phyloP scores from a whole-genome alignment of 1,139 yeast species.

The Diutina sp. region DNA sequence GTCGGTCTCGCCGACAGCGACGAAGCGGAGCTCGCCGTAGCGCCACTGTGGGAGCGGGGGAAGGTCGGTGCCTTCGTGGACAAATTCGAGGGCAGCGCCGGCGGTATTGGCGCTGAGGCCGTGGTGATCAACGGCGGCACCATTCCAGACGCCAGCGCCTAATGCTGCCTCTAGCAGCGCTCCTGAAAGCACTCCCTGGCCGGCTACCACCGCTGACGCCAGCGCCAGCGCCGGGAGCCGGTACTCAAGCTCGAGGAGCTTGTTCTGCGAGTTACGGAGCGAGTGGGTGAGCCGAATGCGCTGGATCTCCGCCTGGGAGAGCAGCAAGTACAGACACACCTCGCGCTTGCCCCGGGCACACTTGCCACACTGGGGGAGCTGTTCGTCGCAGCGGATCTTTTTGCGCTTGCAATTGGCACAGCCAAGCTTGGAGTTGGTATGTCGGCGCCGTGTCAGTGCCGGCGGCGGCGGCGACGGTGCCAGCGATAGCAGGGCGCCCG shows the following conservation, averaged over 20 bases:
- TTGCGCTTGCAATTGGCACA: slow-evolving; percentile 31
- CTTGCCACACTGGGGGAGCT: slow-evolving; percentile 26
- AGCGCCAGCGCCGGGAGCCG: slow-evolving; percentile 13
- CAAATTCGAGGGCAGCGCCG: not conserved
- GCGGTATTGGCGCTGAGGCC: not conserved
- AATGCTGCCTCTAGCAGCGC: too few species aligned
- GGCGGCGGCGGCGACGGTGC: not conserved
- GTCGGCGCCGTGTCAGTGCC: slow-evolving; percentile 17
- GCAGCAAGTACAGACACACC: slow-evolving; percentile 20
- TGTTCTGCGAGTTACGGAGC: slow-evolving; percentile 17
- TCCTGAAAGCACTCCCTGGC: too few species aligned
- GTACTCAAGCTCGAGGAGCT: slow-evolving; percentile 14
- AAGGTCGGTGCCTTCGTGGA: not conserved
- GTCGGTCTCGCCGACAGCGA: not conserved
- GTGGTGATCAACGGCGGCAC: not conserved
- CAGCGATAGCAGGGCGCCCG: not conserved
- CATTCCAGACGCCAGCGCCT: too few species aligned
- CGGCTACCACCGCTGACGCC: not conserved
- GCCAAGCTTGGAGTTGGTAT: slow-evolving; percentile 31
- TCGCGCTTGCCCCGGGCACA: slow-evolving; percentile 20
- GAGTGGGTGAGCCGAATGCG: slow-evolving; percentile 17
- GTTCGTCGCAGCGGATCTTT: slow-evolving; percentile 36
- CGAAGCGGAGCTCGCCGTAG: not conserved
- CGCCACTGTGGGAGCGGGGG: not conserved
- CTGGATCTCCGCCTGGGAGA: slow-evolving; percentile 14